These are phyloP conservation scores for Heritiera littoralis DNA, from an alignment of 345 rosid genomes.

Conservation along the genomic window DNA sequence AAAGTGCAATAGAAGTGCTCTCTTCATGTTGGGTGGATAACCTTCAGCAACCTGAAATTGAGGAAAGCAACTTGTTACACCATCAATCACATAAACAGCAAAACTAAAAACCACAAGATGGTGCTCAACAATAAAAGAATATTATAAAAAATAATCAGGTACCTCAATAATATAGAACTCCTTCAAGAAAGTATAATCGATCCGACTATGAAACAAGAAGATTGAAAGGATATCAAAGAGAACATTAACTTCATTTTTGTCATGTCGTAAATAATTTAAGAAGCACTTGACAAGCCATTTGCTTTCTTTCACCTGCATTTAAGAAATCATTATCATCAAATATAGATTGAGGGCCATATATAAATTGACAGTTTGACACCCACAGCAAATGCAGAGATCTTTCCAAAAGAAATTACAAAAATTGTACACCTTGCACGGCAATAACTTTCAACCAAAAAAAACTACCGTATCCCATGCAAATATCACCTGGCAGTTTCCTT, in stretches of 20 bases:
- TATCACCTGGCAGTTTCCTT: background rate
- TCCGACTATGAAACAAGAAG: conserved; percentile 88
- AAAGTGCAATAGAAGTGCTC: conserved; percentile 81
- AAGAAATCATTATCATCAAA: conserved; percentile 3
- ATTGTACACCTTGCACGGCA: background rate
- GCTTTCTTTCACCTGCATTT: conserved; percentile 93
- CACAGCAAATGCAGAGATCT: background rate
- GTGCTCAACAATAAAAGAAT: background rate
- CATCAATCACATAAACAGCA: conserved; percentile 1
- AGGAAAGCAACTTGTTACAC: background rate
- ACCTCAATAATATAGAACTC: conserved; percentile 99
- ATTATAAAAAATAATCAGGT: conserved; percentile 22
- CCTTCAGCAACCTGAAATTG: conserved; percentile 87
- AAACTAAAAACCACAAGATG: background rate
- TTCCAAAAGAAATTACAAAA: background rate
- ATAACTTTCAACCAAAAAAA: background rate
- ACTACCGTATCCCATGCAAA: background rate
- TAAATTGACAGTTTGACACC: background rate
- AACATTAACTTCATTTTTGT: conserved; percentile 78
- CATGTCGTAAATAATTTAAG: conserved; percentile 84
- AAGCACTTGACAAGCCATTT: conserved; percentile 99
- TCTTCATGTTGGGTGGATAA: conserved; percentile 81
- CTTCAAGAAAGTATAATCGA: conserved; percentile 95
- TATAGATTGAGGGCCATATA: conserved; percentile 7
- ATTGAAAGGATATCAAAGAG: conserved; percentile 92